Conservation (phyloP, 441 rosid genomes). For the Cnidoscolus chayamansa region DNA sequence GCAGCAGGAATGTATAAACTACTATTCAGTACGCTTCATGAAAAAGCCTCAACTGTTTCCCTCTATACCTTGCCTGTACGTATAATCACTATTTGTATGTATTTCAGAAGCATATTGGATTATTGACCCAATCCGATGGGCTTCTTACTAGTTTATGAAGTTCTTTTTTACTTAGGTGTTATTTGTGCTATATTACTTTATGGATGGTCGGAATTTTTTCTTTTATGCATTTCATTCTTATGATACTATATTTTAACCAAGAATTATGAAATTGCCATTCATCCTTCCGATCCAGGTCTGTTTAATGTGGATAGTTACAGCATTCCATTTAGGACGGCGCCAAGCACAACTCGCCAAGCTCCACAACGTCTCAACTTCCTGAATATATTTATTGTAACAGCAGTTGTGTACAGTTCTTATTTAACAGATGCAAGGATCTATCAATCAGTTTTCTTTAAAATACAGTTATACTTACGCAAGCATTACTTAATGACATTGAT, state of each 20-base stretch:
- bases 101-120: neutral
- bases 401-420: neutral
- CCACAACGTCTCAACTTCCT: slow-evolving; percentile 37
- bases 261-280: neutral
- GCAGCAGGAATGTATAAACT: slow-evolving; percentile 88
- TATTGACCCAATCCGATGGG: neutral
- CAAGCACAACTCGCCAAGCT: slow-evolving; percentile 68
- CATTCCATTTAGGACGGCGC: slow-evolving; percentile 67
- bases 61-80: slow-evolving; percentile 80
- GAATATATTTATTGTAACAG: slow-evolving; percentile 8
- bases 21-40: slow-evolving; percentile 62
- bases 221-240: neutral
- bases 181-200: neutral
- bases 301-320: slow-evolving; percentile 68
- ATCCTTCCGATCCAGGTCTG: slow-evolving; percentile 47
- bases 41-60: slow-evolving; percentile 62
- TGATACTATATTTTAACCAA: neutral
- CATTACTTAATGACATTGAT: slow-evolving; percentile 1
- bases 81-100: slow-evolving; percentile 1
- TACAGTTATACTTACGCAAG: neutral
- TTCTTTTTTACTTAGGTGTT: neutral
- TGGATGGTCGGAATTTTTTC: neutral
- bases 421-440: too few relatives aligned
- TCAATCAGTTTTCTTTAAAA: neutral
- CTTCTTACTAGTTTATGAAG: neutral